Base-by-base conservation (phyloP, 75 land plant genomes). In the Larix kaempferi region DNA sequence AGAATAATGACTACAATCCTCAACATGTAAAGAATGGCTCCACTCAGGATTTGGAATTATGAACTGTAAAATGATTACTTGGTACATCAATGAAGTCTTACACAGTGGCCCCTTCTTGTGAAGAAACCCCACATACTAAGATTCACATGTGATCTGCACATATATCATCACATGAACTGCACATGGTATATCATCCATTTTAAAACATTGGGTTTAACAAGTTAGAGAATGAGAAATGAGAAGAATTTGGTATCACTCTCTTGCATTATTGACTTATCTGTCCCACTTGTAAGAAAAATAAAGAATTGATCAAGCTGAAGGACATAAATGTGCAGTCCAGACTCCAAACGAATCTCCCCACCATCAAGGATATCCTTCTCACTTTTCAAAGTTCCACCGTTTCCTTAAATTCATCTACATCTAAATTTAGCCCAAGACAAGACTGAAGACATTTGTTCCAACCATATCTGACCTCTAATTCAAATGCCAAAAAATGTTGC, bases 321-420 rank as follows among this genome's bases (percentile, higher is more conserved):
- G 71, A 29, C 16, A 14, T 33, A 35, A 37, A 5, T 35, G 37
- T 67, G 44, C 6, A 39, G 19, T 67, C 29, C 71, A 39, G 16
- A 21, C n/a, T 67, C 29, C 71, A 39, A 33, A 21, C n/a, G 21
- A 69, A 37, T 44, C 19, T 69, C 19, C 12, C 44, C 49, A 69
- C 72, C 52, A 69, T 39, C 72, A 19, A 35, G 91, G 44, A 69
- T 41, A 69, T 19, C 71, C 71, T 66, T 66, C 37, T 66, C 71
- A 66, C n/a, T n/a, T 37, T 66, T 26, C 35, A 37, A 66, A 17
- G n/a, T 66, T 66, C 71, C 8, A 66, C 71, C 5, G 16, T 37
- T 66, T 5, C 21, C 2, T 35, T 19, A 19, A 19, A 66, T 35
- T 19, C 71, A 66, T 66, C 49, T 66, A 35, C 35, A 35, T 66